Evolutionary conservation across 768 basidiomycete genomes (phyloP).

Genomic region (Fomitopsis serialis): DNA sequence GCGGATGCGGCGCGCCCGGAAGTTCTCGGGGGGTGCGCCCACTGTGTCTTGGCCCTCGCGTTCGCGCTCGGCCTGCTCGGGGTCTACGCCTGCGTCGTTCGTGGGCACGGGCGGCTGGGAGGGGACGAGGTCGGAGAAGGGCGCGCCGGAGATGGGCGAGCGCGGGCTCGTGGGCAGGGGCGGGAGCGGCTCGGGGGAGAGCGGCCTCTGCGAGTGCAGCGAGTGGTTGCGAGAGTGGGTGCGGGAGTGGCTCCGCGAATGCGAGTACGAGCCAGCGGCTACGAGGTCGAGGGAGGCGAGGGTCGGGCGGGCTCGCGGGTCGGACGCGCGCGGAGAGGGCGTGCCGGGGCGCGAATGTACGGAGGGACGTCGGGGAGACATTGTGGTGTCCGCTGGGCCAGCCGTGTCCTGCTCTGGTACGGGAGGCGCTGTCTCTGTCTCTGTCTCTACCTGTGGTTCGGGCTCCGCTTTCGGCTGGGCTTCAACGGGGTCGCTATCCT

Average conservation of each 20-base stretch:
- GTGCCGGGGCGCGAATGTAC: not conserved
- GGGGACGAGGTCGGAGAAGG: conserved; percentile 6
- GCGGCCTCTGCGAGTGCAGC: conserved; percentile 1
- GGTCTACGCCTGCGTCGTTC: conserved; percentile 2
- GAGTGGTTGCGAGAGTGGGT: conserved; percentile 1
- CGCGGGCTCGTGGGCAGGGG: not conserved
- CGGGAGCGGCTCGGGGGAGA: not conserved
- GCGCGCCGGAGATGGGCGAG: conserved; percentile 6
- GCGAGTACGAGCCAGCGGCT: conserved; percentile 6
- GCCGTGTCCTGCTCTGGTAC: not conserved
- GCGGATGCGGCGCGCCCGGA: conserved; percentile 35
- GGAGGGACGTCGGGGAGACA: not conserved
- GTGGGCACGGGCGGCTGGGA: not conserved
- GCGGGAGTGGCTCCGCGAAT: conserved; percentile 4
- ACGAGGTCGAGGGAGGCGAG: conserved; percentile 2
- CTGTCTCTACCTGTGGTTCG: not conserved
- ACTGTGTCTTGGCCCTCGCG: not conserved
- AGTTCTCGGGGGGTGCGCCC: conserved; percentile 10
- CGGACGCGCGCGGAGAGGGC: not conserved
- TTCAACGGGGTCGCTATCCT: not conserved
- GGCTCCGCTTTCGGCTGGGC: not conserved
- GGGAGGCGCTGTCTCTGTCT: not conserved
- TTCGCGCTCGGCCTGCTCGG: conserved; percentile 3
- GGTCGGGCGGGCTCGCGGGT: not conserved
- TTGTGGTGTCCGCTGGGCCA: not conserved